Evolutionary conservation across 495 filamentous ascomycete genomes (phyloP).

Genomic region (Penicillium arizonense): DNA sequence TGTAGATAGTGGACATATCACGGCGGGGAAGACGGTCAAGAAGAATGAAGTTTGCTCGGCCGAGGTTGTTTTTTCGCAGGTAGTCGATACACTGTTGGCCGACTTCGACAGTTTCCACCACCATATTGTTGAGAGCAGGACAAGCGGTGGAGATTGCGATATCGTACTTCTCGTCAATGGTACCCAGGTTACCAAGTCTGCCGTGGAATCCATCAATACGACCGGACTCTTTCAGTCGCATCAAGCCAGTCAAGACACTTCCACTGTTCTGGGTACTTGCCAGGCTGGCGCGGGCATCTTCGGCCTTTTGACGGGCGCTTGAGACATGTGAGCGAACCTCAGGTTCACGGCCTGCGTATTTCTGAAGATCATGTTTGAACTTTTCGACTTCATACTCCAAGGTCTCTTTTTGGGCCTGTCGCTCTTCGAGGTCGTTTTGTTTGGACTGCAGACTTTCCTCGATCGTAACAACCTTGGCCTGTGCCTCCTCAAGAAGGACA

Average conservation of each 20-base stretch:
- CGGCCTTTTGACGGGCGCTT: slow-evolving; percentile 84
- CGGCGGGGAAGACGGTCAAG: slow-evolving; percentile 78
- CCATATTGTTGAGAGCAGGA: slow-evolving; percentile 85
- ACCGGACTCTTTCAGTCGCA: slow-evolving; percentile 93
- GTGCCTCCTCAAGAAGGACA: slow-evolving; percentile 78
- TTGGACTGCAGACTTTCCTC: slow-evolving; percentile 69
- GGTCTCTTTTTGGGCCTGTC: slow-evolving; percentile 65
- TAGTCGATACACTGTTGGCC: slow-evolving; percentile 98
- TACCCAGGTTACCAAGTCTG: slow-evolving; percentile 90
- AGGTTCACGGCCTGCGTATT: slow-evolving; percentile 73
- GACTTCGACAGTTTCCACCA: slow-evolving; percentile 90
- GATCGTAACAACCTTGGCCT: slow-evolving; percentile 71
- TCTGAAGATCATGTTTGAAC: slow-evolving; percentile 67
- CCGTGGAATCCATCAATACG: slow-evolving; percentile 96
- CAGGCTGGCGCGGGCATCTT: slow-evolving; percentile 87
- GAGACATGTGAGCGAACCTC: slow-evolving; percentile 79
- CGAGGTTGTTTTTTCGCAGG: slow-evolving; percentile 93
- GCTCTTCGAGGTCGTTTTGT: slow-evolving; percentile 69
- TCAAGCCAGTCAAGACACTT: slow-evolving; percentile 85
- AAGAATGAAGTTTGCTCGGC: slow-evolving; percentile 95
- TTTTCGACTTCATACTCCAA: slow-evolving; percentile 73
- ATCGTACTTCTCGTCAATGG: slow-evolving; percentile 92
- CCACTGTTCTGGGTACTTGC: slow-evolving; percentile 88
- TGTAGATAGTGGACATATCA: slow-evolving; percentile 74
- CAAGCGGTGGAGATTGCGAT: slow-evolving; percentile 97